Evolutionary conservation across 2,329 filamentous ascomycete genomes (phyloP).

Genomic region (Didymella exigua): DNA sequence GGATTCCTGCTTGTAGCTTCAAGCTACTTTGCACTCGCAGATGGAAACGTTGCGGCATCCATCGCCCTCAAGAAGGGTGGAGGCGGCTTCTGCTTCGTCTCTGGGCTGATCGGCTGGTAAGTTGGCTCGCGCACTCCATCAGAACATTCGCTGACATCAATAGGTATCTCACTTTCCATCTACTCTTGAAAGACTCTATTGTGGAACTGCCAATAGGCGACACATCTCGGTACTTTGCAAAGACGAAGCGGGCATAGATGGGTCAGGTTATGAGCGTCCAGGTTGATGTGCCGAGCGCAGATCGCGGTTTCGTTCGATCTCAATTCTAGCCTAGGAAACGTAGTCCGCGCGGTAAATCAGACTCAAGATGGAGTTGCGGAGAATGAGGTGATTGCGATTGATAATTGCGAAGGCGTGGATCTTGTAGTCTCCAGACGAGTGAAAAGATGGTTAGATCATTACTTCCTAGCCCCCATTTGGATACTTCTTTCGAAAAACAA

Average conservation of each 20-base stretch:
- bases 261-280: neutral
- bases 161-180: conserved; percentile 32
- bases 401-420: conserved; percentile 5
- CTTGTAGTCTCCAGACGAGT: neutral
- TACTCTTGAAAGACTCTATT: conserved; percentile 34
- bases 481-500: neutral
- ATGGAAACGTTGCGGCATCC: conserved; percentile 46
- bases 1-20: conserved; percentile 53
- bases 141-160: neutral
- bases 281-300: neutral
- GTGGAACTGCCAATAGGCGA: conserved; percentile 34
- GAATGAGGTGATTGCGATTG: conserved; percentile 13
- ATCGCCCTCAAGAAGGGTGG: conserved; percentile 52
- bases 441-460: neutral
- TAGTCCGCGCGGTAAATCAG: neutral
- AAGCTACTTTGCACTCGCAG: conserved; percentile 55
- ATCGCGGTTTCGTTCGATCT: neutral
- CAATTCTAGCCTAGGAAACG: too few relatives aligned
- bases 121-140: neutral
- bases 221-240: conserved; percentile 37
- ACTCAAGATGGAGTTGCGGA: neutral
- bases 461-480: neutral
- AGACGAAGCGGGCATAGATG: conserved; percentile 21
- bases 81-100: conserved; percentile 55
- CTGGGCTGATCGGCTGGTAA: conserved; percentile 52